Evolutionary conservation across 106 monocot genomes (phyloP), one percentile per base, ranked within the genome.

Genomic region (Agapanthus africanus): DNA sequence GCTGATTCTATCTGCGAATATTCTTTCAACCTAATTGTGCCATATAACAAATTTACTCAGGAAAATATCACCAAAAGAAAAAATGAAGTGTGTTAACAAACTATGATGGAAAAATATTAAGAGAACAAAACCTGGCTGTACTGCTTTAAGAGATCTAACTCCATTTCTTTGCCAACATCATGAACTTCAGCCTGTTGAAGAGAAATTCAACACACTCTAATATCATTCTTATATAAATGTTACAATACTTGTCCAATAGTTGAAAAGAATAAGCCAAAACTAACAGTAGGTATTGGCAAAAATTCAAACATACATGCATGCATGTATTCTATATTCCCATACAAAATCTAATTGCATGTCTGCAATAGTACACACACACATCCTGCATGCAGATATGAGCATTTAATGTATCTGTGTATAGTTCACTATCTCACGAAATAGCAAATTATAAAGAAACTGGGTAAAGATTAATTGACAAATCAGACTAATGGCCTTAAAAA

Each of bases 81-180:
- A 63, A 39, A 27, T 71, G 66, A 75, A 63, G n/a, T n/a, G n/a
- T n/a, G n/a, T n/a, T n/a, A n/a, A n/a, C n/a, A n/a, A n/a, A n/a
- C n/a, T n/a, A n/a, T n/a, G n/a, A n/a, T n/a, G n/a, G n/a, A n/a
- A n/a, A n/a, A n/a, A n/a, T n/a, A n/a, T n/a, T 38, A 79, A n/a
- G n/a, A n/a, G n/a, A n/a, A 32, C 51, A 13, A 21, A 79, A 99
- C 97, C 93, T 99, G 99, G 76, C 90, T 99, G 70, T 93, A 99
- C 52, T 99, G 87, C 59, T 90, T 99, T 33, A 93, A 81, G 50
- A 99, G 87, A 70, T 93, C 99, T 40, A 93, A 69, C 74, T 99
- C 93, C 99, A 93, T 99, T 85, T 99, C 99, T 59, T 90, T 93
- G 82, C 92, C 69, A 32, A 99, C 93, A 77, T 99, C 99, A 87